Base-by-base conservation (phyloP, 2,329 filamentous ascomycete genomes). In the Colletotrichum endophyticum region DNA sequence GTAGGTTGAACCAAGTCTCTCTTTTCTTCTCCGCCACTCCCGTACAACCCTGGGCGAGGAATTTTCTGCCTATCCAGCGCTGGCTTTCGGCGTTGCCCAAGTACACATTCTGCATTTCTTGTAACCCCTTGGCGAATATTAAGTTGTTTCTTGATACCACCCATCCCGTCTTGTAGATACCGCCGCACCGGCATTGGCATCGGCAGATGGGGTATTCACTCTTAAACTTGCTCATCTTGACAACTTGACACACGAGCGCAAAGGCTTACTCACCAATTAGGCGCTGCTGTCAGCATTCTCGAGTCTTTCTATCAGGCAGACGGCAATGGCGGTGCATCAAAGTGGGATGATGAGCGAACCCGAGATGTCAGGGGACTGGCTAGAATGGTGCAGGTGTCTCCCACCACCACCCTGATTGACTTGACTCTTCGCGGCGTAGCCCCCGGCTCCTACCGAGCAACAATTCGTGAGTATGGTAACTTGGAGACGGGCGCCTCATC, bases 201-300 rank as follows among this genome's bases (percentile, higher is more conserved):
- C 74, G 66, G 64, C 49, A 73, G 64, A 70, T 56, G 71, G 27
- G 49, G 16, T 39, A 34, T 59, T 39, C 22, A 44, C 30, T 30
- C 63, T 30, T 67, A 64, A 32, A 69, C 70, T 69, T 44, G 70
- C 64, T 59, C 32, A 44, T 16, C 39, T 30, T 57, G 8, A 15
- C 12, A 68, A 6, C 57, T 49, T 11, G 57, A 27, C 13, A 64
- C 62, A 64, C 34, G 25, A 63, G 36, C 44, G 44, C 36, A 57
- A 44, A 44, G 34, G 70, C 73, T 73, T 62, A 73, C 70, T 76
- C 70, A 63, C 39, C 16, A 32, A 57, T 27, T 79, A 92, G 94
- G 92, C 83, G 95, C 96, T 34, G 95, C 96, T 61, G 97, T 99
- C 59, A 98, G 96, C 86, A 99, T 99, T 82, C 92, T 99, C 77